Conservation (phyloP, 2,329 filamentous ascomycete genomes). For the Trichoderma guizhouense region DNA sequence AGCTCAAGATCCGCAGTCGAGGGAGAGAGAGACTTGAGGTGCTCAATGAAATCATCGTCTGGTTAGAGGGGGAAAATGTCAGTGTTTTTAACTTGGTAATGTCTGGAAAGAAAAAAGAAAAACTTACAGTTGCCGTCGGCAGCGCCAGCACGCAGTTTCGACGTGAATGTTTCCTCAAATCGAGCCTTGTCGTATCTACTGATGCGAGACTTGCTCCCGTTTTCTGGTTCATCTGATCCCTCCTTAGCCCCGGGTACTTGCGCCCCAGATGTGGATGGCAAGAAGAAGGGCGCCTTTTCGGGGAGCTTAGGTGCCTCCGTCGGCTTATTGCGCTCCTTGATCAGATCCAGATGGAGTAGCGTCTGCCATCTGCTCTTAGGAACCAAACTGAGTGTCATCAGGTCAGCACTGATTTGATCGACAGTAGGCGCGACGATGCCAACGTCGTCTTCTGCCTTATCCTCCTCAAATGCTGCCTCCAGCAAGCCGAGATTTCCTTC, state of each 20-base stretch:
- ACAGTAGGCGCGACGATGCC: conserved; percentile 53
- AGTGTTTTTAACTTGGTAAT: conserved; percentile 21
- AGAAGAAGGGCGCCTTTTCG: conserved; percentile 93
- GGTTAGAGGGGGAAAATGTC: conserved; percentile 18
- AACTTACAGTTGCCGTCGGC: conserved; percentile 59
- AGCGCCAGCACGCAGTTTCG: conserved; percentile 53
- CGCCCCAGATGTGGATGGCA: conserved; percentile 61
- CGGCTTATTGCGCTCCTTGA: conserved; percentile 91
- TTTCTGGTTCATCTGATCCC: conserved; percentile 33
- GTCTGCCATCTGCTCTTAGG: conserved; percentile 94
- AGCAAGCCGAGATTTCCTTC: conserved; percentile 75
- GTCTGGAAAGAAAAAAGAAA: conserved; percentile 17
- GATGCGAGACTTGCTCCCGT: conserved; percentile 60
- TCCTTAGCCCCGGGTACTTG: conserved; percentile 38
- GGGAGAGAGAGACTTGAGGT: conserved; percentile 77
- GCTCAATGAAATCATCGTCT: conserved; percentile 67
- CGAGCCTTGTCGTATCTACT: conserved; percentile 60
- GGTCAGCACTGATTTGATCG: conserved; percentile 76
- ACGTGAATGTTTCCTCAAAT: conserved; percentile 57
- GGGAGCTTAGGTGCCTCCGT: conserved; percentile 87
- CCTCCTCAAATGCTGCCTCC: conserved; percentile 67
- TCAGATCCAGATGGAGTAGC: conserved; percentile 83
- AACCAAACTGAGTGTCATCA: conserved; percentile 85
- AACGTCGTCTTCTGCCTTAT: conserved; percentile 49
- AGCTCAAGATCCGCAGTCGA: conserved; percentile 88